phyloP scores from a whole-genome alignment of 768 basidiomycete species.

The Crepidotus variabilis region DNA sequence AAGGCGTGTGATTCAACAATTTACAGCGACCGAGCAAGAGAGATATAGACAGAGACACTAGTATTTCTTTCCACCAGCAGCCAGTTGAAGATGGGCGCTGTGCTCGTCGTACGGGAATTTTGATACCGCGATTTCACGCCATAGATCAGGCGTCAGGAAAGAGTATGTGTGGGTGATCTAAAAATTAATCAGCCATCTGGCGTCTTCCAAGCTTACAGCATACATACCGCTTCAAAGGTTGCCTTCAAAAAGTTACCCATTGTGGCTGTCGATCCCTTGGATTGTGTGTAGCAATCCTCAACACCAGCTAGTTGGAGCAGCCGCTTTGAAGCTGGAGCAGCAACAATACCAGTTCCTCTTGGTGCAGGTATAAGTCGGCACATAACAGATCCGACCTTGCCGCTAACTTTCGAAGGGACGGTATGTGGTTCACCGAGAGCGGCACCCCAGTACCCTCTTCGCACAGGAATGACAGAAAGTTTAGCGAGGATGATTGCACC shows the following conservation, averaged over 20 bases:
- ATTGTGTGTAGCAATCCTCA: constrained; percentile 96
- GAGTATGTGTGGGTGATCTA: constrained; percentile 97
- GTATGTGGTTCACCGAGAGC: constrained; percentile 99
- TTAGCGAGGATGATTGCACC: constrained; percentile 99
- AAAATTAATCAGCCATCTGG: not conserved
- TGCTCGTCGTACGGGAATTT: constrained; percentile 94
- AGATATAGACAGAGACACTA: constrained; percentile 27
- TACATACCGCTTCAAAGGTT: constrained; percentile 83
- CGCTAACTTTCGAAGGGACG: constrained; percentile 96
- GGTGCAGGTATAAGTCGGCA: constrained; percentile 98
- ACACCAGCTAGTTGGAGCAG: constrained; percentile 97
- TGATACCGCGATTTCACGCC: constrained; percentile 90
- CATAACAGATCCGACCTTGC: constrained; percentile 99
- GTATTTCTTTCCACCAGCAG: constrained; percentile 76
- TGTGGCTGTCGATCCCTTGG: constrained; percentile 97
- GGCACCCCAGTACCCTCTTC: constrained; percentile 99
- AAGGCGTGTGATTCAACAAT: constrained; percentile 2
- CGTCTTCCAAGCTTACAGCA: not conserved
- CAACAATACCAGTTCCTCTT: constrained; percentile 98
- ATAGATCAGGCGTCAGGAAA: constrained; percentile 97
- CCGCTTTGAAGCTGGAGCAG: constrained; percentile 96
- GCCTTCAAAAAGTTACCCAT: constrained; percentile 99
- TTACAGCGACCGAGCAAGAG: constrained; percentile 8
- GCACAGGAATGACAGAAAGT: constrained; percentile 95
- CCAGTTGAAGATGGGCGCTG: constrained; percentile 86